Conservation (phyloP, 2,329 filamentous ascomycete genomes). For the Torrubiella hemipterigena region DNA sequence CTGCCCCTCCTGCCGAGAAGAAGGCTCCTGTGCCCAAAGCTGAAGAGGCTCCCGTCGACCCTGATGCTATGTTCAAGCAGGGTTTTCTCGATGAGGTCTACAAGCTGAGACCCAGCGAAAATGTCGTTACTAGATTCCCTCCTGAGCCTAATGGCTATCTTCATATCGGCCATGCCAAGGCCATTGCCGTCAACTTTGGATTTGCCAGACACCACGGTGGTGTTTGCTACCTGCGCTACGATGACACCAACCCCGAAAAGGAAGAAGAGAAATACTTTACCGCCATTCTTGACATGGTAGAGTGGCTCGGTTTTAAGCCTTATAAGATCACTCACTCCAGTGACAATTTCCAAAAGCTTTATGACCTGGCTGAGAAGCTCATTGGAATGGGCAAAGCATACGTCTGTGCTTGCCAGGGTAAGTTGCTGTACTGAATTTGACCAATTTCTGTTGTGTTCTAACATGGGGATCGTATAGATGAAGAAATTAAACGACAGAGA, state of each 20-base stretch:
- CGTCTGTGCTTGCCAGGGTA: conserved; percentile 67
- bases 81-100: conserved; percentile 66
- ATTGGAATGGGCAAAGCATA: conserved; percentile 63
- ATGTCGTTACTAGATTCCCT: conserved; percentile 62
- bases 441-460: not conserved
- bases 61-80: conserved; percentile 65
- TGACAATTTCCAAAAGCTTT: conserved; percentile 81
- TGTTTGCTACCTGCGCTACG: conserved; percentile 45
- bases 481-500: conserved; percentile 76
- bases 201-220: conserved; percentile 80
- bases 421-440: not conserved
- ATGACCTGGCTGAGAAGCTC: conserved; percentile 78
- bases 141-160: conserved; percentile 89
- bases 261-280: conserved; percentile 85
- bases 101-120: conserved; percentile 49
- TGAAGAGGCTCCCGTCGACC: conserved; percentile 33
- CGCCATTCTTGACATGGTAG: conserved; percentile 78
- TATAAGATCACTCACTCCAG: conserved; percentile 66
- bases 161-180: conserved; percentile 90
- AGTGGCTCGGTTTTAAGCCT: conserved; percentile 57
- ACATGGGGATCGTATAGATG: conserved; percentile 30
- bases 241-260: conserved; percentile 90
- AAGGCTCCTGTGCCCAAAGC: conserved; percentile 26
- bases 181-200: conserved; percentile 92
- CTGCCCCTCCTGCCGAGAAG: conserved; percentile 32